These are phyloP conservation scores for Odontarrhena argentea DNA, from an alignment of 345 rosid genomes.

Conservation along the genomic window DNA sequence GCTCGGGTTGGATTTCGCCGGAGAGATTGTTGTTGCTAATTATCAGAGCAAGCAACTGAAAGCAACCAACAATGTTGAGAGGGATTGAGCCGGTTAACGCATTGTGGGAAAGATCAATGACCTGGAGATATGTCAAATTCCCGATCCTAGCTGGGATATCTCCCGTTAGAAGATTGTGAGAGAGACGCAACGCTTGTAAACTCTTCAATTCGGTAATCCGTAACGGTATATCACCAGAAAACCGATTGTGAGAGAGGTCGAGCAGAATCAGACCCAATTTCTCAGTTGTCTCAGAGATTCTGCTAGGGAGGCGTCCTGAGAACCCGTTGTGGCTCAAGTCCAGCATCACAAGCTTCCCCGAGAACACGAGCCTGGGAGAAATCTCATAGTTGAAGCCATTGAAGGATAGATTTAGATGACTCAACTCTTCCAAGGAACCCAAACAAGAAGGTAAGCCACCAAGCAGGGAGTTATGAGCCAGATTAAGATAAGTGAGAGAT, in stretches of 20 bases:
- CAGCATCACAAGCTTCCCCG: conserved; percentile 69
- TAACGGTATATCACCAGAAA: conserved; percentile 72
- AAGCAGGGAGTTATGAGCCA: conserved; percentile 64
- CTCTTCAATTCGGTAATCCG: conserved; percentile 75
- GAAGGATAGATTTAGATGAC: conserved; percentile 66
- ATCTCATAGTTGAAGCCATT: conserved; percentile 66
- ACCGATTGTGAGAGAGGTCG: conserved; percentile 74
- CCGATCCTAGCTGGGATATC: conserved; percentile 83
- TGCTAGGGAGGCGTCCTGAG: conserved; percentile 66
- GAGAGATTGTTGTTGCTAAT: conserved; percentile 77
- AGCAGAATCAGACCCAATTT: conserved; percentile 79
- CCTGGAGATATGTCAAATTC: conserved; percentile 84
- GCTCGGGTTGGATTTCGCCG: conserved; percentile 88
- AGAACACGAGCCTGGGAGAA: conserved; percentile 71
- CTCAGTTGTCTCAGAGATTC: conserved; percentile 65
- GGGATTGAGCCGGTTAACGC: conserved; percentile 78
- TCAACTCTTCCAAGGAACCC: conserved; percentile 56
- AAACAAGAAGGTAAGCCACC: conserved; percentile 96
- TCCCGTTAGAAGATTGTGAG: conserved; percentile 74
- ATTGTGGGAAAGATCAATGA: conserved; percentile 79
- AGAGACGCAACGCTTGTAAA: conserved; percentile 83
- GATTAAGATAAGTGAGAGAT: conserved; percentile 57
- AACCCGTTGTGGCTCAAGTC: conserved; percentile 83
- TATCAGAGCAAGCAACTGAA: conserved; percentile 76
- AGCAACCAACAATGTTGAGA: conserved; percentile 79